phyloP scores from a whole-genome alignment of 1,284 basidiomycete species.

The Ceratobasidium sp. region DNA sequence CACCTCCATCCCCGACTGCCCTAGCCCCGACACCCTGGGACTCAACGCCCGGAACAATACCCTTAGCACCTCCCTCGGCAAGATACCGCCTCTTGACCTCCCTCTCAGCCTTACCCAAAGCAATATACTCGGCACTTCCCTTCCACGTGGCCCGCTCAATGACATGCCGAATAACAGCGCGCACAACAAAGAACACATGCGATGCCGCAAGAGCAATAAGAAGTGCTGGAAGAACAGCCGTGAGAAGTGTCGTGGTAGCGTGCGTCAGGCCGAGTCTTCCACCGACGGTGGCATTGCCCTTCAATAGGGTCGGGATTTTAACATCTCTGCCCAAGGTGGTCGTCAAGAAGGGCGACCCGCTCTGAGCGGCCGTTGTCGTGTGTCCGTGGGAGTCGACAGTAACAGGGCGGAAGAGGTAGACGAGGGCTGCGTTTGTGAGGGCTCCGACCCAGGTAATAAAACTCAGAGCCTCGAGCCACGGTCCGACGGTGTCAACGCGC shows the following conservation, averaged over 20 bases:
- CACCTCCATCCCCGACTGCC: slow-evolving; percentile 1
- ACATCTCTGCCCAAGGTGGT: slow-evolving; percentile 43
- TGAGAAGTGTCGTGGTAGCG: slow-evolving; percentile 60
- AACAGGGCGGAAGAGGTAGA: slow-evolving; percentile 80
- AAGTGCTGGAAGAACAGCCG: slow-evolving; percentile 72
- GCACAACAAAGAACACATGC: slow-evolving; percentile 82
- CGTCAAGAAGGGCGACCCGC: slow-evolving; percentile 45
- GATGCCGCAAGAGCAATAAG: slow-evolving; percentile 83
- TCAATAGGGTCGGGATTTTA: slow-evolving; percentile 24
- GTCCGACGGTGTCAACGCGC: slow-evolving; percentile 91
- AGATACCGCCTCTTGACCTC: slow-evolving; percentile 66
- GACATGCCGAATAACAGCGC: slow-evolving; percentile 74
- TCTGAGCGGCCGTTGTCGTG: slow-evolving; percentile 39
- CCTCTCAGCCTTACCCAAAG: slow-evolving; percentile 69
- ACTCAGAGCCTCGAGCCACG: slow-evolving; percentile 92
- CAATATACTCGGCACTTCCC: slow-evolving; percentile 74
- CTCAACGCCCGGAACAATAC: slow-evolving; percentile 21
- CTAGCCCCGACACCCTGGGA: slow-evolving; percentile 23
- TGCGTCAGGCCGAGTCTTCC: slow-evolving; percentile 54
- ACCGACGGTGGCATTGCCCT: slow-evolving; percentile 44
- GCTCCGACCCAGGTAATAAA: slow-evolving; percentile 91
- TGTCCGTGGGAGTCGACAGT: slow-evolving; percentile 23
- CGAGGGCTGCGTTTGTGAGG: slow-evolving; percentile 86
- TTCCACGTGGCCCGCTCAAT: slow-evolving; percentile 83
- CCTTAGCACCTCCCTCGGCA: slow-evolving; percentile 29